Evolutionary conservation across 495 filamentous ascomycete genomes (phyloP).

Genomic region (Lentithecium fluviatile): DNA sequence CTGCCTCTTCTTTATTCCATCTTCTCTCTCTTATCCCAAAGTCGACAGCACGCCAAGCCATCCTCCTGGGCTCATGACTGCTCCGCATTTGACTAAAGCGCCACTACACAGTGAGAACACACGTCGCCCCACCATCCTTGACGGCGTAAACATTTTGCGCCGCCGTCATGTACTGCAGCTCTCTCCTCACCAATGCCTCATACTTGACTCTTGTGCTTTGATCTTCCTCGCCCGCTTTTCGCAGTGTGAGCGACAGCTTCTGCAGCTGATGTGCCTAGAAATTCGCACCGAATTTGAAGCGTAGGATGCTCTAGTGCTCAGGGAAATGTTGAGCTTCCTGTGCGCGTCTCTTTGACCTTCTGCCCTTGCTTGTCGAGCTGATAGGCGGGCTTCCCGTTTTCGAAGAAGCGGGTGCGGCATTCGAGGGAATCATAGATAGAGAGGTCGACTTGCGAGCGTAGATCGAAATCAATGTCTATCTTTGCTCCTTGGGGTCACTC

Average conservation of each 20-base stretch:
- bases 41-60: conserved; percentile 23
- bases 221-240: conserved; percentile 19
- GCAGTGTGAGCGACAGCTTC: conserved; percentile 26
- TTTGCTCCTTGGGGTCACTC: conserved; percentile 28
- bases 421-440: conserved; percentile 19
- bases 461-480: conserved; percentile 36
- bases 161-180: conserved; percentile 25
- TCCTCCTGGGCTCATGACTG: conserved; percentile 10
- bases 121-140: background rate
- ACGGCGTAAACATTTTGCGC: conserved; percentile 27
- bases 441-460: conserved; percentile 28
- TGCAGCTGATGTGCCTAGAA: conserved; percentile 40
- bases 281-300: conserved; percentile 38
- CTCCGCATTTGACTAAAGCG: conserved; percentile 23
- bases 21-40: conserved; percentile 5
- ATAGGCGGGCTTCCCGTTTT: conserved; percentile 21
- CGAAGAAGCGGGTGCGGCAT: conserved; percentile 38
- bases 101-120: conserved; percentile 28
- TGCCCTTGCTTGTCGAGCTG: conserved; percentile 14
- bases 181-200: conserved; percentile 14
- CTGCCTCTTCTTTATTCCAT: conserved; percentile 15
- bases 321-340: conserved; percentile 26
- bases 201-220: conserved; percentile 2
- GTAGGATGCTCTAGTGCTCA: conserved; percentile 9
- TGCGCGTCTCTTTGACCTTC: background rate